Conservation (phyloP, 108 stramenopile genomes). For the Nannochloropsis granulata region DNA sequence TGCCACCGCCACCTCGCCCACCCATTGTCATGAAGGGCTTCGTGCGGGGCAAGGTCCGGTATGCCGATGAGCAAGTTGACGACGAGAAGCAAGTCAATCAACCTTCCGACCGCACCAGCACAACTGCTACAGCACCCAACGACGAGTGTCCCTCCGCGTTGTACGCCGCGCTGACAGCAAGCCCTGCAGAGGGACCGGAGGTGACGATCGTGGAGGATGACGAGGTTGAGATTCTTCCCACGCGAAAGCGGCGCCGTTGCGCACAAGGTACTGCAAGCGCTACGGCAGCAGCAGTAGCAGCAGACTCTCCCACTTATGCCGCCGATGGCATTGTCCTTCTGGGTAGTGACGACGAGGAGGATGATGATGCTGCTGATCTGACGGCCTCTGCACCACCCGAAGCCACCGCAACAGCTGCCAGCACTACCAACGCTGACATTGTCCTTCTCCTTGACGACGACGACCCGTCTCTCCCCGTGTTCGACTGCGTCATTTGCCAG, state of each 20-base stretch:
- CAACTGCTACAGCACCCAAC: neutral
- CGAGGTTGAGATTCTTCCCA: neutral
- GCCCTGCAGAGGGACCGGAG: neutral
- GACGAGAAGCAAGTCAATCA: neutral
- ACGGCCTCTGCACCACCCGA: neutral
- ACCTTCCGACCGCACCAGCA: neutral
- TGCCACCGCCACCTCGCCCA: neutral
- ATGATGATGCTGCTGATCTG: neutral
- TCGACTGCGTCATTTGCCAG: neutral
- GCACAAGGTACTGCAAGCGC: neutral
- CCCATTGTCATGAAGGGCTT: neutral
- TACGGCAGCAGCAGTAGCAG: neutral
- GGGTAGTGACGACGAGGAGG: neutral
- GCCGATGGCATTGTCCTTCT: neutral
- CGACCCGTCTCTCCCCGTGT: neutral
- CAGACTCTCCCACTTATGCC: too few relatives aligned
- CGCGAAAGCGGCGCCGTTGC: neutral
- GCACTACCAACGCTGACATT: neutral
- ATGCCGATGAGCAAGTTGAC: neutral
- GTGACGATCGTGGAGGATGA: neutral
- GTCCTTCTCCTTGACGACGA: neutral
- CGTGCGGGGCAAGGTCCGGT: neutral
- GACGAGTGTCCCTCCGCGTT: neutral
- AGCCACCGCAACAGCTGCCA: neutral
- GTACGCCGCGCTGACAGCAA: neutral